Evolutionary conservation across 2,329 filamentous ascomycete genomes (phyloP), one percentile per base, ranked within the genome.

Genomic region (Rhinocladiella mackenziei): DNA sequence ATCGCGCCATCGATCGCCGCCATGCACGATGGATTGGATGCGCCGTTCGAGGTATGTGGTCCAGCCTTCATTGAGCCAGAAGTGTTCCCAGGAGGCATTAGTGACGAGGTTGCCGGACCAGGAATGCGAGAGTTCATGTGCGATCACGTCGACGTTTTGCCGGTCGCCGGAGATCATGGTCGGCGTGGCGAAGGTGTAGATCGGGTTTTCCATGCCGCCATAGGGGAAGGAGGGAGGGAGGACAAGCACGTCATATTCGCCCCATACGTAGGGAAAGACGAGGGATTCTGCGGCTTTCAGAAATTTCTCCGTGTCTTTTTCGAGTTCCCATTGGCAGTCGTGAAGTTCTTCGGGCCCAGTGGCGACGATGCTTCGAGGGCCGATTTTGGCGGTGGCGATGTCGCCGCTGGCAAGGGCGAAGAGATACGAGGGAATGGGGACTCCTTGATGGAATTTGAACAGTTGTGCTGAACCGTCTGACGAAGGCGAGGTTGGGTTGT

Each of bases 111-210:
- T 96, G 18, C 89, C 91, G 49, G 86, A 92, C 89, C 89, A 96
- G 58, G 84, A 80, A 59, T 84, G 80, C 4, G 75, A 70, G 32
- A 84, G 68, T 59, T 86, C 89, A 63, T 95, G 92, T 1, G 92
- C 92, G 65, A 98, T 94, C 14, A 97, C 91, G 62, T 97, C 91
- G 14, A 97, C 80, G 56, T 97, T 97, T 61, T 95, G 84, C 31
- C 84, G 78, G 59, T 91, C 86, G 60, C 91, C 91, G 45, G 85
- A 92, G 60, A 98, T 89, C 56, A 97, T 84, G 25, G 89, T 94
- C 2, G 91, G 91, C 1, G 92, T 97, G 1, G 89, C 91, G 63
- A 94, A 97, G 0, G 92, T 97, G 68, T 86, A 95, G 40, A 95
- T 81, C 0, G 89, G 89, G 62, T 96, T 95, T 65, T 94, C 89